Evolutionary conservation across 148 eudicot genomes (phyloP), one percentile per base, ranked within the genome.

Genomic region (Linanthus parryae): DNA sequence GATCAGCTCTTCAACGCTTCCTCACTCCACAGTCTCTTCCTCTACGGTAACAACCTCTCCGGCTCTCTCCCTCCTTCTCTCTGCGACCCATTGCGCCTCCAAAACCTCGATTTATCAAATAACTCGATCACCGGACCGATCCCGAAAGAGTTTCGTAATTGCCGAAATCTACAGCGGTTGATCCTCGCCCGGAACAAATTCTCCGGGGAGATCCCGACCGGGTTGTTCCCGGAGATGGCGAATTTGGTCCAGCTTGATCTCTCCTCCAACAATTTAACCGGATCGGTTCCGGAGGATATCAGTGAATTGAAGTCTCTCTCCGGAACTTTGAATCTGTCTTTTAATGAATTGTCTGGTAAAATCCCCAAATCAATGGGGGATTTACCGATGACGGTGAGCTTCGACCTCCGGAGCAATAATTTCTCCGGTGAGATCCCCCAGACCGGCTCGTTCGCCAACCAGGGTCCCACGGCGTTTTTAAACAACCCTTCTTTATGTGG

Each of bases 381-480:
- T 65, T 75, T 92, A 29, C 85, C 99, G 2, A 72, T 92, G 74
- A 87, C 99, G 2, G 96, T 92, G 18, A 84, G 89, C 42, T 84
- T 92, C 14, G 96, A 92, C 73, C 74, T 92, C 11, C 67, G 81
- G 53, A 64, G 54, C 44, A 92, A 92, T 23, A 68, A 77, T 40
- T 63, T 92, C 37, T 68, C 65, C 22, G 99, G 96, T 5, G 96
- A 92, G 57, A 82, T 92, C 38, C 99, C 99, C 13, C 88, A 92
- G 46, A 80, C 72, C 0, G 99, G 99, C 0, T 84, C 99, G 1
- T 92, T 92, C 44, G 80, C 85, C 10, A 92, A 82, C 46, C 99
- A 92, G 44, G 99, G 96, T 9, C 99, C 96, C 14, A 92, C 94
- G 0, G 96, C 99, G 8, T 92, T 92, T 56, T 52, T 77, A 18